Conservation (phyloP, 2,329 filamentous ascomycete species). For the Trichophyton simii region DNA sequence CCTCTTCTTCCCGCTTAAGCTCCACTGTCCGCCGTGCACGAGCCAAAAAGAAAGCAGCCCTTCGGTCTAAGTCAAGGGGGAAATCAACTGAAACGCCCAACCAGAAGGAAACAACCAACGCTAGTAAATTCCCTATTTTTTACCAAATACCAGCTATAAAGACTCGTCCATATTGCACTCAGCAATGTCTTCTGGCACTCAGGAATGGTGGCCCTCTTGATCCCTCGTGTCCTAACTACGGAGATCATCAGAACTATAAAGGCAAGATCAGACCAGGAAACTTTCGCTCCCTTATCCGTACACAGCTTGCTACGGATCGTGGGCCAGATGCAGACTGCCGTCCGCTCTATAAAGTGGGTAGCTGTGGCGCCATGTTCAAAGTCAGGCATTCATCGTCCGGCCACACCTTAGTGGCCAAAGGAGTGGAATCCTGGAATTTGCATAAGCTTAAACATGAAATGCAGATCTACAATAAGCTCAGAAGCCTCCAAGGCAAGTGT, state of each 20-base stretch:
- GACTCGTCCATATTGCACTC: background rate
- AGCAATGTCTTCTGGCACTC: background rate
- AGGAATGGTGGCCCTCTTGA: background rate
- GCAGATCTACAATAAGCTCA: slow-evolving; percentile 1
- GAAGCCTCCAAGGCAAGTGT: slow-evolving; percentile 1
- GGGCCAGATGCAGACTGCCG: slow-evolving; percentile 7
- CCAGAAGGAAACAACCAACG: background rate
- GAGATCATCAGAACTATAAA: slow-evolving; percentile 1
- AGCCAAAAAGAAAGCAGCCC: background rate
- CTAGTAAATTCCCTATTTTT: too few relatives aligned
- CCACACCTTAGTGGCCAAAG: background rate
- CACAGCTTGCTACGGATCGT: slow-evolving; percentile 8
- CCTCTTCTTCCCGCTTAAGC: background rate
- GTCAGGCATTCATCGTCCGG: background rate
- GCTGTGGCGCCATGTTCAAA: background rate
- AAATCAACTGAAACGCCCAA: background rate
- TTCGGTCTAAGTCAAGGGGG: background rate
- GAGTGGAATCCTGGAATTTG: background rate
- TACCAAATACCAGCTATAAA: too few relatives aligned
- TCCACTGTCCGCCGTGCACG: too few relatives aligned
- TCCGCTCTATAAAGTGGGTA: background rate
- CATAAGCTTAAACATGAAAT: background rate
- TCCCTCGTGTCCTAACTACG: background rate
- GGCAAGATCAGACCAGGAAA: background rate
- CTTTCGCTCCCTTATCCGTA: background rate